Base-by-base conservation (phyloP, 306 rosid species). In the Trifolium dubium region DNA sequence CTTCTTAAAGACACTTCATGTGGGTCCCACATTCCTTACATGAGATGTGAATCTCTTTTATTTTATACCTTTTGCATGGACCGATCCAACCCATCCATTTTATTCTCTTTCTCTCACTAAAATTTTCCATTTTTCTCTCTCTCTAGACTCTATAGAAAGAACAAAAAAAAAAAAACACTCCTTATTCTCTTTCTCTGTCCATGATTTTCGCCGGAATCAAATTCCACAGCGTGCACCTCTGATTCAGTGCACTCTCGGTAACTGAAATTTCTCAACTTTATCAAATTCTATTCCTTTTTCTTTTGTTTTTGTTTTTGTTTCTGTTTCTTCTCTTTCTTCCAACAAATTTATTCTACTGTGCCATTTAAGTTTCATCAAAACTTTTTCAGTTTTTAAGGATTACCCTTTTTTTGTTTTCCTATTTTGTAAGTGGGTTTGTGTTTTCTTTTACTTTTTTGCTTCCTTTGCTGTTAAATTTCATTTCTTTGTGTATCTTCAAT, bases 61-160 rank as follows among this genome's bases (percentile, higher is more conserved):
- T 70, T 47, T 12, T 77, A 64, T 58, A 75, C 82, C 49, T 77
- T 81, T 81, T 86, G 89, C 87, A 76, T 81, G 62, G 79, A 61
- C 75, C 81, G 71, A 50, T 67, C 59, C 50, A 17, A 39, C 18
- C 9, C 74, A 3, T 34, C 74, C 41, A 15, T 31, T n/a, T 30
- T 69, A 14, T 30, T 29, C 63, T 5, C 53, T 55, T 23, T 76
- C 69, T 67, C 67, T 74, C 70, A 10, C 70, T 39, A 34, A 2
- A 34, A 61, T 10, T 39, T 40, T 15, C 3, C 1, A 23, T 23
- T 37, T 37, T 0, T 37, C 41, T 37, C 41, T 37, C 41, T 37
- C 41, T 7, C 41, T 46, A 23, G 23, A 23, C 17, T 34, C 43
- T 28, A 62, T 13, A 32, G 12, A 60, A 60, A 60, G 10, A 60